Conservation (phyloP, 768 basidiomycete genomes). For the Termitomyces sp. region DNA sequence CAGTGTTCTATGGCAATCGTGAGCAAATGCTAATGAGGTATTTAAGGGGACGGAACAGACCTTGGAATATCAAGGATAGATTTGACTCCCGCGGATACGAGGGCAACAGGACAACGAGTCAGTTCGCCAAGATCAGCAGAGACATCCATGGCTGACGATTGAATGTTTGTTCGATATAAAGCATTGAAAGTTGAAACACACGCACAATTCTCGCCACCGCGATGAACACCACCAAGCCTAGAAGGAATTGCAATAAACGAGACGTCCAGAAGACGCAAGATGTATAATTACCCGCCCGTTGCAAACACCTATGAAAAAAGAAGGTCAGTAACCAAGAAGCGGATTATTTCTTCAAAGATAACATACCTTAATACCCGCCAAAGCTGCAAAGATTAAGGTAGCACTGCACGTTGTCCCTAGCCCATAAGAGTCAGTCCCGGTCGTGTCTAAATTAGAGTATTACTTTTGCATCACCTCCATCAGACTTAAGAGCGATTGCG, state of each 20-base stretch:
- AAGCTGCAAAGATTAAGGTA: constrained; percentile 67
- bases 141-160: constrained; percentile 75
- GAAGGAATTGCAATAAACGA: background rate
- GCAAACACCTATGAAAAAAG: constrained; percentile 72
- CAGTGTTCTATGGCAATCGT: constrained; percentile 49
- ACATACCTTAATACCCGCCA: constrained; percentile 80
- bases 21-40: background rate
- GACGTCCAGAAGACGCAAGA: background rate
- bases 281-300: constrained; percentile 74
- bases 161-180: background rate
- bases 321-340: background rate
- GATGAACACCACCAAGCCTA: constrained; percentile 80
- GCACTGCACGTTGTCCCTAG: constrained; percentile 67
- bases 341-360: background rate
- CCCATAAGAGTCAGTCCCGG: background rate
- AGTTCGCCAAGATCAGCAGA: constrained; percentile 93
- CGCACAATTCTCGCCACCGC: constrained; percentile 42
- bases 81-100: constrained; percentile 93
- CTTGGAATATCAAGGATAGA: constrained; percentile 91
- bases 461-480: constrained; percentile 56
- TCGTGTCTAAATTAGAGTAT: background rate
- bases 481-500: constrained; percentile 57
- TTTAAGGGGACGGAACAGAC: constrained; percentile 27
- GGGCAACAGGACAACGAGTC: constrained; percentile 81
- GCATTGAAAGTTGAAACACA: background rate